Base-by-base conservation (phyloP, 257 asterid genomes). In the Pogostemon cablin region DNA sequence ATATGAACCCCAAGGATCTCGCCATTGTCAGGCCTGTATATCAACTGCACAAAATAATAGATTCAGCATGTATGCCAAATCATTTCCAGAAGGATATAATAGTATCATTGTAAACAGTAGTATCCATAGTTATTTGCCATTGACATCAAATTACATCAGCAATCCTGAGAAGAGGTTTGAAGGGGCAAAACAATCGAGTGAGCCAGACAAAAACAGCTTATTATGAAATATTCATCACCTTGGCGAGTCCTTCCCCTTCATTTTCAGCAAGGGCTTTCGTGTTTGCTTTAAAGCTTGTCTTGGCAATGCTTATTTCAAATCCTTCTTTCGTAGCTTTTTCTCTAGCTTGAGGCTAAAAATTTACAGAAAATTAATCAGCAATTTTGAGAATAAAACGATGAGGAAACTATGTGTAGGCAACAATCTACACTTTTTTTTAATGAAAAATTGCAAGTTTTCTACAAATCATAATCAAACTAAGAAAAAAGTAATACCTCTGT, bases 1-100 rank as follows among this genome's bases (percentile, higher is more conserved):
- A 91, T 88, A 73, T 91, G 97, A 76, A 91, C 97, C 76, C 97
- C 97, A 35, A 91, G 95, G 78, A 91, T 91, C 88, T 87, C 97
- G 15, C 97, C 97, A 74, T 80, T 88, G 81, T 91, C 97, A 35
- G 95, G 95, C 81, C 96, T 91, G 79, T 88, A 91, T 61, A 91
- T 88, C 81, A 91, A 75, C 97, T 91, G 93, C 83, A 85, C 34
- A 71, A 81, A 61, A 79, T 65, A 76, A 69, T 15, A 55, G 62
- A 52, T 80, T 78, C 60, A 72, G 74, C 59, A 65, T 15, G 77
- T 40, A 8, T 3, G 40, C 46, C 49, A 48, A 56, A 50, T 69
- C 62, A 62, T 56, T 35, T 15, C 56, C 32, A 50, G 25, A 12
- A n/a, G 32, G 56, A 50, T 25, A 50, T 25, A 3, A 50, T 4